Evolutionary conservation across 1,139 yeast genomes (phyloP).

Genomic region (Suhomyces anneliseae): DNA sequence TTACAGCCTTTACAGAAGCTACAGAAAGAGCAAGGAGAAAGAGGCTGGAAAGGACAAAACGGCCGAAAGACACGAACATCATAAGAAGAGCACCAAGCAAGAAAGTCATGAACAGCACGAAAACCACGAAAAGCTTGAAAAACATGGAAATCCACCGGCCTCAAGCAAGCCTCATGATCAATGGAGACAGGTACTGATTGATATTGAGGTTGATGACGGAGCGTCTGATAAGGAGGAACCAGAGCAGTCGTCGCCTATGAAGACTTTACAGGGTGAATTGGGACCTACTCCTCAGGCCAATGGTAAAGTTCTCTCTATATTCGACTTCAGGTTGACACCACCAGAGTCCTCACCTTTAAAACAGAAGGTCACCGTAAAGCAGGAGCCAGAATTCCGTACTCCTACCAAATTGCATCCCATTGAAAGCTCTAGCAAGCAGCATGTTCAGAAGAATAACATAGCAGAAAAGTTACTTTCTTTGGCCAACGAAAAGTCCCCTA

Average conservation of each 20-base stretch:
- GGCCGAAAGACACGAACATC: not conserved
- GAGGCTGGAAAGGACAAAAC: not conserved
- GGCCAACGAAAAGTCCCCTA: constrained; percentile 10
- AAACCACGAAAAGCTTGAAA: too few species aligned
- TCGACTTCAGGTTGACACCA: constrained; percentile 53
- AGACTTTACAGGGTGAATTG: constrained; percentile 33
- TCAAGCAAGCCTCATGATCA: not conserved
- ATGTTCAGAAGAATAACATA: constrained; percentile 3
- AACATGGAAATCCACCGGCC: not conserved
- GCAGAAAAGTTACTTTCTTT: constrained; percentile 8
- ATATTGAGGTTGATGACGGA: constrained; percentile 1
- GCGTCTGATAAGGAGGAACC: constrained; percentile 10
- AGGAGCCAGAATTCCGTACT: constrained; percentile 27
- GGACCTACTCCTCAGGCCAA: constrained; percentile 80
- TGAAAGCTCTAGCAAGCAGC: not conserved
- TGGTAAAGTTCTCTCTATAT: constrained; percentile 66
- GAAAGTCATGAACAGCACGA: too few species aligned
- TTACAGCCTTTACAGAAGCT: constrained; percentile 44
- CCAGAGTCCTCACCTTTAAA: constrained; percentile 48
- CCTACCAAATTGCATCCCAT: constrained; percentile 27
- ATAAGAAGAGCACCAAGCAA: too few species aligned
- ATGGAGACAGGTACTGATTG: not conserved
- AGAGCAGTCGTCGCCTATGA: not conserved
- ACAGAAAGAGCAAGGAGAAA: constrained; percentile 26
- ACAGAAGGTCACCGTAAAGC: not conserved